Percentiles rank a stretch among this genome's conserved stretches.
Evolutionary conservation across 1,284 basidiomycete genomes (phyloP).

Genomic region (Ganoderma multipileum): DNA sequence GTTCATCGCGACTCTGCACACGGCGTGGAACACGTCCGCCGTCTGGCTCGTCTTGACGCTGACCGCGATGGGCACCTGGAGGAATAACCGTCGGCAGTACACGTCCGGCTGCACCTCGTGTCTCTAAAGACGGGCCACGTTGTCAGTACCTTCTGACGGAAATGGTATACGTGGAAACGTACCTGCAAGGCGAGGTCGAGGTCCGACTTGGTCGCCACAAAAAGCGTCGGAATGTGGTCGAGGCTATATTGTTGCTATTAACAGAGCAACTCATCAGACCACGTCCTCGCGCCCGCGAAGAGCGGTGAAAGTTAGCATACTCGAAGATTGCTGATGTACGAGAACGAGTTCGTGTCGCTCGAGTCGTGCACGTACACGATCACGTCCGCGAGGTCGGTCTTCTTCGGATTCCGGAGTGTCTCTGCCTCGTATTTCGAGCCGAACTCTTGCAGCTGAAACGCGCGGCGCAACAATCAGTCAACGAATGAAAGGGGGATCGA

Average conservation of each 20-base stretch:
- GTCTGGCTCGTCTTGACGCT: constrained; percentile 86
- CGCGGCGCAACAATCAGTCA: background rate
- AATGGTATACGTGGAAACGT: constrained; percentile 31
- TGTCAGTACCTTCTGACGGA: constrained; percentile 15
- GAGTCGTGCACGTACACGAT: constrained; percentile 97
- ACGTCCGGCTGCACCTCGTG: constrained; percentile 99
- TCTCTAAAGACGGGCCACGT: constrained; percentile 56
- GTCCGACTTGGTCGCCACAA: constrained; percentile 99
- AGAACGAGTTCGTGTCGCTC: constrained; percentile 98
- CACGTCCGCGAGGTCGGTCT: constrained; percentile 92
- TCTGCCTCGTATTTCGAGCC: constrained; percentile 95
- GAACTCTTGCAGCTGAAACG: constrained; percentile 89
- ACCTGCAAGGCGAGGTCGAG: constrained; percentile 95
- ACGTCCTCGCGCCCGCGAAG: background rate
- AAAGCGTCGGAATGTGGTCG: constrained; percentile 93
- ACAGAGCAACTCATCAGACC: constrained; percentile 4
- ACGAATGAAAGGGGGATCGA: constrained; percentile 1
- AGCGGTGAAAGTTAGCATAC: constrained; percentile 54
- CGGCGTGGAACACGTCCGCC: constrained; percentile 90
- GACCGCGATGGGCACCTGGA: constrained; percentile 91
- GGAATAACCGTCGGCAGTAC: constrained; percentile 85
- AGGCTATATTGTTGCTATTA: constrained; percentile 93
- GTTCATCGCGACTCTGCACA: constrained; percentile 85
- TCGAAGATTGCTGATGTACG: constrained; percentile 95
- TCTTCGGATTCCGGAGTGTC: constrained; percentile 87